Evolutionary conservation across 441 rosid species (phyloP), one percentile per base, ranked within the genome.

Genomic region (Cnidoscolus chayamansa): DNA sequence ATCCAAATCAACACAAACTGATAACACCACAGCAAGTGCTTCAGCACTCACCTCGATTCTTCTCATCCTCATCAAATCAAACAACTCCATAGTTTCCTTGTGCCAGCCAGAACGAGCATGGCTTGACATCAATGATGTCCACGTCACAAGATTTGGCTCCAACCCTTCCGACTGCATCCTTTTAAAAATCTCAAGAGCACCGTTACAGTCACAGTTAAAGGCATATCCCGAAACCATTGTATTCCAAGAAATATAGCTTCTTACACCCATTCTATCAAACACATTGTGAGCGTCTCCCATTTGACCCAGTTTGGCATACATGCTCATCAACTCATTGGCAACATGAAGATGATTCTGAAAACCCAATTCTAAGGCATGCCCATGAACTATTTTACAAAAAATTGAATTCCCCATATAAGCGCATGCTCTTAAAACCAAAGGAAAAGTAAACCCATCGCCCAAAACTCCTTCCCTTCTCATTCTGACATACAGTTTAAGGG

Each of bases 41-140:
- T 90, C 96, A 37, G 87, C 90, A 58, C 72, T 78, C 49, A 74
- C 78, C 54, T 60, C 77, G 64, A 76, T 32, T 55, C 85, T 87
- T 72, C 81, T 80, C 81, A 67, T 78, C 75, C 86, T 84, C 91
- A 88, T 86, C 37, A 50, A 74, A 65, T 78, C 72, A 81, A 90
- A 90, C 76, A 84, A 79, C 45, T 75, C 78, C 16, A 88, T 20
- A 9, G 86, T 82, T 67, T 87, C 90, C 67, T 78, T 83, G 76
- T 67, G 55, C 77, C 59, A 74, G 59, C 89, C 80, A 43, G 85
- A 76, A 7, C 90, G 87, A 49, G 87, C 87, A 78, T 85, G 87
- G 65, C 92, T 86, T 4, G 93, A 90, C 57, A 88, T 77, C 71
- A 89, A 55, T 0, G 93, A 88, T 67, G 93, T 89, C 97, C 93